Percentiles rank a stretch among this genome's conserved stretches.
Evolutionary conservation across 2,329 filamentous ascomycete genomes (phyloP).

Genomic region (Fusarium poae): DNA sequence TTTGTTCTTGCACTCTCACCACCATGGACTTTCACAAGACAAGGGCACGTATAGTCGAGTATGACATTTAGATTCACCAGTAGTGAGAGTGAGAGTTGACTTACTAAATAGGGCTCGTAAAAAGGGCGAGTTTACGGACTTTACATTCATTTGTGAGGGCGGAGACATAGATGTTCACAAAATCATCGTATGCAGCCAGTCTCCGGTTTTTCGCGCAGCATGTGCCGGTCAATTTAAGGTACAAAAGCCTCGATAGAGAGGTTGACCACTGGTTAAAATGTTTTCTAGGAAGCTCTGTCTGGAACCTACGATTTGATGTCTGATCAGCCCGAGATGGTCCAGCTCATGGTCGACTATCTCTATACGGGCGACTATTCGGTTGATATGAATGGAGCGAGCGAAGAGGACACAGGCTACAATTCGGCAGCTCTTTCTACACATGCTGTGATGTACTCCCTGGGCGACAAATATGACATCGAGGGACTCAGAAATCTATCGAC

Average conservation of each 20-base stretch:
- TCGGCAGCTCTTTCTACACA: background rate
- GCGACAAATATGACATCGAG: constrained; percentile 33
- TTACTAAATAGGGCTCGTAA: background rate
- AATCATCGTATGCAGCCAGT: constrained; percentile 20
- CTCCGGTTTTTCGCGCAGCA: constrained; percentile 20
- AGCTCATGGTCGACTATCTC: constrained; percentile 34
- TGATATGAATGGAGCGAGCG: fast-evolving
- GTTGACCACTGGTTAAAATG: background rate
- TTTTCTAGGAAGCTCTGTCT: constrained; percentile 12
- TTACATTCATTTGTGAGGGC: background rate
- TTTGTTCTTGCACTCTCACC: background rate
- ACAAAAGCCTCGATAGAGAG: fast-evolving
- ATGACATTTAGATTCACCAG: fast-evolving
- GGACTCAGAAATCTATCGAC: constrained; percentile 9
- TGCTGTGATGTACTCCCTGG: constrained; percentile 21
- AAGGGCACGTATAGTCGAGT: constrained; percentile 9
- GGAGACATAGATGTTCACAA: constrained; percentile 6
- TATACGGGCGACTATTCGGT: constrained; percentile 27
- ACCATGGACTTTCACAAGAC: constrained; percentile 1
- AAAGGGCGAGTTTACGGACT: constrained; percentile 12
- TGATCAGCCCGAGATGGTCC: constrained; percentile 15
- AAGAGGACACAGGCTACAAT: fast-evolving
- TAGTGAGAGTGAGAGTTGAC: background rate
- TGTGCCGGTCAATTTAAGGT: constrained; percentile 19
- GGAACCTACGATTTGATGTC: constrained; percentile 18